phyloP scores from a whole-genome alignment of 1,284 basidiomycete genomes.

The Termitomyces sp. region DNA sequence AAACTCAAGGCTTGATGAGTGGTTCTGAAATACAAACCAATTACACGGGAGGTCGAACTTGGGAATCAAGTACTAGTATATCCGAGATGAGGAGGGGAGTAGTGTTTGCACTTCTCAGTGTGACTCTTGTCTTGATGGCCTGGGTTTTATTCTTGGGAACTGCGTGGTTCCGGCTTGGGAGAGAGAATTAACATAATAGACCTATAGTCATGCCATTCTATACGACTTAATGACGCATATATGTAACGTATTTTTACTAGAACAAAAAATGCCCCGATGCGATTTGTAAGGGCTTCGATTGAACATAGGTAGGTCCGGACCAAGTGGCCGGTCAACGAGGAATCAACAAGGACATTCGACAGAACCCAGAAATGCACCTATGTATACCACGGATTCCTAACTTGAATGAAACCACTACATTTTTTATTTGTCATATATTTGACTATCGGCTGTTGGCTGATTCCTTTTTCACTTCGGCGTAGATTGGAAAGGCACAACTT shows the following conservation, averaged over 20 bases:
- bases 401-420: no score
- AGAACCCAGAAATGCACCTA: no score
- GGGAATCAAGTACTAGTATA: conserved; percentile 17
- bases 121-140: conserved; percentile 43
- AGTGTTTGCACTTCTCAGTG: conserved; percentile 42
- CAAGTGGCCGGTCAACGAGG: no score
- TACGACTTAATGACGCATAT: not conserved
- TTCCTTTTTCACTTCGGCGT: no score
- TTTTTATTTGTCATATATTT: no score
- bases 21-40: not conserved
- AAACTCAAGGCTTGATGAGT: conserved; percentile 6
- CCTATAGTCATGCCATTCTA: not conserved
- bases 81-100: conserved; percentile 44
- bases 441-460: no score
- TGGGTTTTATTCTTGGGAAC: conserved; percentile 68
- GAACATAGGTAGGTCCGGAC: no score
- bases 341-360: no score
- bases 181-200: conserved; percentile 6
- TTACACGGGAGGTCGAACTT: not conserved
- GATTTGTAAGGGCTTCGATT: no score
- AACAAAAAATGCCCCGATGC: not conserved
- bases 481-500: no score
- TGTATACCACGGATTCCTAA: no score
- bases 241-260: not conserved
- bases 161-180: conserved; percentile 52